Evolutionary conservation across 805 yeast genomes (phyloP).

Genomic region (Metschnikowia drakensbergensis): DNA sequence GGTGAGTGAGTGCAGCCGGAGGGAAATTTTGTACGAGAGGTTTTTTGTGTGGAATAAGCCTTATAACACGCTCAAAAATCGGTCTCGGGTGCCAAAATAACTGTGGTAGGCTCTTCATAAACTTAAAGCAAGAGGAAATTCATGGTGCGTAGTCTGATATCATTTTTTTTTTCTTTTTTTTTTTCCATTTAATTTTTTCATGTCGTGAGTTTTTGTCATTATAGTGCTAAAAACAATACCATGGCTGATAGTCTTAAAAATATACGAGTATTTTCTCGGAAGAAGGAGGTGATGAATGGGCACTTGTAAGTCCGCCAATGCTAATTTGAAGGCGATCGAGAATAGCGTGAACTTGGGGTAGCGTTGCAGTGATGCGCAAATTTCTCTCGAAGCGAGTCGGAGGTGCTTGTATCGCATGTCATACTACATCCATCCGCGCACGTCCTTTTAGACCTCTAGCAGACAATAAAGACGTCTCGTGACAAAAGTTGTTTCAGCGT

Average conservation of each 20-base stretch:
- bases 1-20: neutral
- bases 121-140: slow-evolving; percentile 2
- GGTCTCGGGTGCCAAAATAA: neutral
- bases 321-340: neutral
- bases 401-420: neutral
- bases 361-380: slow-evolving; percentile 2
- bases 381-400: slow-evolving; percentile 4
- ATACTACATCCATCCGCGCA: slow-evolving; percentile 1
- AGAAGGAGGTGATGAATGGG: neutral
- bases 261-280: slow-evolving; percentile 1
- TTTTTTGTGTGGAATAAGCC: neutral
- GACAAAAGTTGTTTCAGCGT: neutral
- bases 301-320: neutral
- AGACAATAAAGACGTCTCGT: neutral
- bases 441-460: neutral
- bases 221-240: neutral
- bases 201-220: neutral
- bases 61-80: neutral
- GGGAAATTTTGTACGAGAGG: neutral
- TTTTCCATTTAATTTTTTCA: neutral
- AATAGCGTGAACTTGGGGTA: neutral
- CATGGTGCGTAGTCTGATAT: slow-evolving; percentile 5
- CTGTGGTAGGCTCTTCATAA: slow-evolving; percentile 3
- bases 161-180: slow-evolving; percentile 1
- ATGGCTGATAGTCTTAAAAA: neutral